Percentiles rank a stretch among this genome's conserved stretches.
phyloP scores from a whole-genome alignment of 108 stramenopile genomes.

The Cyclotella sp. region DNA sequence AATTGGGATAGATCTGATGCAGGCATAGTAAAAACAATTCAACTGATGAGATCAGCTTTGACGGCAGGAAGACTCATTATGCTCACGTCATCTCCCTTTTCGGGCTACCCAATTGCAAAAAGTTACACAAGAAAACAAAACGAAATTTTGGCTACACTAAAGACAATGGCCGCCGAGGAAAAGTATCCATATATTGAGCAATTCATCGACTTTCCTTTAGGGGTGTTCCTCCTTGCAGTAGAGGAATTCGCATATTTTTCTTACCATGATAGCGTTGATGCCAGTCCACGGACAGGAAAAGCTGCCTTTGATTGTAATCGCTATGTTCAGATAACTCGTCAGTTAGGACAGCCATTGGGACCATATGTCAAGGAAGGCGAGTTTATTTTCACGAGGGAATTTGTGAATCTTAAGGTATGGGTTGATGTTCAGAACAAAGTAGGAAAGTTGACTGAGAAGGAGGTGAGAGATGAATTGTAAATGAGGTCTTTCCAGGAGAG shows the following conservation, averaged over 20 bases:
- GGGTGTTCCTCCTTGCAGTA: constrained; percentile 32
- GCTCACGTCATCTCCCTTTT: background rate
- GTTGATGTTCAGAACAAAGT: background rate
- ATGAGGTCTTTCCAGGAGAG: no score
- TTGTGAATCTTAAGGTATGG: constrained; percentile 5
- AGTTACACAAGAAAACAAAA: background rate
- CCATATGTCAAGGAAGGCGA: constrained; percentile 10
- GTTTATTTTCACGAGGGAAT: constrained; percentile 18
- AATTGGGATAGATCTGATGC: constrained; percentile 12
- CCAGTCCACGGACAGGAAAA: constrained; percentile 1
- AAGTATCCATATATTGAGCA: constrained; percentile 21
- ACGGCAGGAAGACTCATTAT: constrained; percentile 23
- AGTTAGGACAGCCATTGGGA: constrained; percentile 2
- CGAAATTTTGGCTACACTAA: no score
- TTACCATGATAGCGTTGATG: constrained; percentile 21
- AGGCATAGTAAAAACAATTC: constrained; percentile 2
- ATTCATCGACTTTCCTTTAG: constrained; percentile 32
- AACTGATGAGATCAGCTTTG: constrained; percentile 28
- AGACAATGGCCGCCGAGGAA: constrained; percentile 1
- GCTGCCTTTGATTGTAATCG: constrained; percentile 1
- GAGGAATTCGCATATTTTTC: constrained; percentile 36
- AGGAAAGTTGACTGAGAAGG: background rate
- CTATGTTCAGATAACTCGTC: background rate
- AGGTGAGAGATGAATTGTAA: background rate
- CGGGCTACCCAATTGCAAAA: constrained; percentile 1